A percentile compares a stretch with the other conserved stretches of the same genome.
Conservation (phyloP, 2,329 filamentous ascomycete genomes). For the Hansfordia pulvinata region DNA sequence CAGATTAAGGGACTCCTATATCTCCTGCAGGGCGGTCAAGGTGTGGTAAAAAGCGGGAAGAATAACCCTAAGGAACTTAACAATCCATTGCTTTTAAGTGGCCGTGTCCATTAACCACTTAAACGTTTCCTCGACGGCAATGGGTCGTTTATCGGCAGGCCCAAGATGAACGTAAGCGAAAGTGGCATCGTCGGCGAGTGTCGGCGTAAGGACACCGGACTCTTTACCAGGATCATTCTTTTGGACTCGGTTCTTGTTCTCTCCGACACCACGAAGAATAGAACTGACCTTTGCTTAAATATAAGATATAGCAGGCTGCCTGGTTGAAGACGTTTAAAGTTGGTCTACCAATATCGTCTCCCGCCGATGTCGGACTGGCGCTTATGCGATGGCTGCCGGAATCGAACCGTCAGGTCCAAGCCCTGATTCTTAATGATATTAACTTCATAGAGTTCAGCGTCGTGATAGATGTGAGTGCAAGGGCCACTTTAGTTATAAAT, state of each 20-base stretch:
- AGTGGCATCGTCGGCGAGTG: constrained; percentile 16
- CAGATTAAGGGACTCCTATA: constrained; percentile 26
- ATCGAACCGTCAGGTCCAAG: constrained; percentile 27
- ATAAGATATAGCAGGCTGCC: constrained; percentile 37
- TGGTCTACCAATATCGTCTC: constrained; percentile 36
- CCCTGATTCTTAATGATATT: constrained; percentile 23
- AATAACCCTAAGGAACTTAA: constrained; percentile 50
- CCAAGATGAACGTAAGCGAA: constrained; percentile 18
- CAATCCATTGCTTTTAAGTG: constrained; percentile 8
- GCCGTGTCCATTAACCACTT: constrained; percentile 15
- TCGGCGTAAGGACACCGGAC: constrained; percentile 6
- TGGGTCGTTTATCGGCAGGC: constrained; percentile 9
- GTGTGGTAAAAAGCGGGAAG: constrained; percentile 44
- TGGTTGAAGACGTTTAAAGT: constrained; percentile 30
- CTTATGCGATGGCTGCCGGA: constrained; percentile 35
- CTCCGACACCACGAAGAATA: constrained; percentile 27
- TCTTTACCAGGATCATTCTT: not conserved
- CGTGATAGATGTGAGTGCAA: constrained; percentile 22
- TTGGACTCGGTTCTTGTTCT: constrained; percentile 5
- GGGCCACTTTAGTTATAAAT: no score
- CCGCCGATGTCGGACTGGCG: no score
- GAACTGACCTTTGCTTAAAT: constrained; percentile 19
- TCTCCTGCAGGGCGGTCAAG: constrained; percentile 38
- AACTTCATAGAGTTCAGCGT: constrained; percentile 16
- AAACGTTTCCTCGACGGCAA: constrained; percentile 12